Evolutionary conservation across 257 asterid genomes (phyloP), one percentile per base, ranked within the genome.

Genomic region (Nemophila menziesii): DNA sequence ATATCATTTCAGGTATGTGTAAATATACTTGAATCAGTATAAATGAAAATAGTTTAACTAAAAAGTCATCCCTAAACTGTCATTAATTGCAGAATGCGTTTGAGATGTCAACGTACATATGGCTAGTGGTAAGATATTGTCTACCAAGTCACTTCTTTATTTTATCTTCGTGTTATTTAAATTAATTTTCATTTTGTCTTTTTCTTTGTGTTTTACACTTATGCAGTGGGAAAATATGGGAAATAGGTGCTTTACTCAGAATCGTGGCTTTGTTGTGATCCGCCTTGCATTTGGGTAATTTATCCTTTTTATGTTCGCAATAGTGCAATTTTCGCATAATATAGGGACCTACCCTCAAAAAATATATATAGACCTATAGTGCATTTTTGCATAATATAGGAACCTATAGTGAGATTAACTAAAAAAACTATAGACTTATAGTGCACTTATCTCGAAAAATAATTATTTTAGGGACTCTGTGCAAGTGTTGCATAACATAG

Each of bases 1-100:
- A 62, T 87, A 50, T 71, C 93, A 5, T 87, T 83, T 68, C 97
- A 87, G 97, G 95, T 82, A n/a, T 29, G 5, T 29, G 36, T n/a
- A 5, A 29, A 29, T 29, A 29, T 29, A 29, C 36, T 29, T 29
- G 36, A 29, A 29, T 29, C 36, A 29, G 2, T 29, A 3, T 29
- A 13, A 29, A 7, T 1, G 3, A 29, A 29, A 29, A 2, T 7
- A 24, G 34, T 20, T 11, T 48, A 13, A 33, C 39, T 50, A 18
- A 44, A 11, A 38, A n/a, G 20, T 50, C 11, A 12, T 37, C 19
- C 9, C 44, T 68, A 40, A 37, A 11, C 55, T 52, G 43, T 51
- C 24, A 39, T 61, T 41, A 18, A 19, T 51, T 71, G 73, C 93
- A 87, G 97, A 87, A 83, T 43, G 92, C 97, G 11, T 80, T 87